Base-by-base conservation (phyloP, 2,329 filamentous ascomycete genomes). In the Beauveria caledonica region DNA sequence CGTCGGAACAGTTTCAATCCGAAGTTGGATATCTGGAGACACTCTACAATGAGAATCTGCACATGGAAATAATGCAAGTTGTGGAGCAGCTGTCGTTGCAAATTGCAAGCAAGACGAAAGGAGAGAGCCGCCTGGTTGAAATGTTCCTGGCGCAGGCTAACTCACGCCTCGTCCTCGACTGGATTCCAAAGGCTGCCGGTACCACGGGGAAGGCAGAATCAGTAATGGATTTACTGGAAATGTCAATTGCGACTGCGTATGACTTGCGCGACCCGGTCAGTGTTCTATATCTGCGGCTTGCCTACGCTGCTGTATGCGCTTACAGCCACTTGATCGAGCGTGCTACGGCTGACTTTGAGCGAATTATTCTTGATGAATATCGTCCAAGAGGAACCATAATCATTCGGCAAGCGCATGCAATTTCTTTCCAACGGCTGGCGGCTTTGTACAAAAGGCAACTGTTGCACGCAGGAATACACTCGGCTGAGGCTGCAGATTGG, bases 181-280 rank as follows among this genome's bases (percentile, higher is more conserved):
- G 73, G 73, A 70, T 77, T 6, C 75, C 75, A 13, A 72, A 71
- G n/a, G 74, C 75, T 1, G 74, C 72, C 0, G 70, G 71, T 53
- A 74, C 73, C 42, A 68, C 68, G 0, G 66, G 67, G 3, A 67
- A 71, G 60, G 68, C 68, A 0, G 67, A 66, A 0, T 68, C 72
- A 9, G 62, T 75, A 13, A 62, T 71, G 0, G 65, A 71, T 0
- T 66, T 68, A 1, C 67, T 76, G 3, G 65, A 69, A 21, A 60
- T 64, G 25, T 69, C 72, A 29, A 74, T 75, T 3, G 67, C 67
- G 0, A 64, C 69, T 1, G 75, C 75, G 2, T 67, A 69, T 56
- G 62, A 64, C 1, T 64, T 66, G n/a, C 72, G 73, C 15, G 71
- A 76, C 51, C 68, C 72, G 5, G 71, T 74, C 51, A 71, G 71